Base-by-base conservation (phyloP, 2,329 filamentous ascomycete species). In the Colletotrichum abscissum region DNA sequence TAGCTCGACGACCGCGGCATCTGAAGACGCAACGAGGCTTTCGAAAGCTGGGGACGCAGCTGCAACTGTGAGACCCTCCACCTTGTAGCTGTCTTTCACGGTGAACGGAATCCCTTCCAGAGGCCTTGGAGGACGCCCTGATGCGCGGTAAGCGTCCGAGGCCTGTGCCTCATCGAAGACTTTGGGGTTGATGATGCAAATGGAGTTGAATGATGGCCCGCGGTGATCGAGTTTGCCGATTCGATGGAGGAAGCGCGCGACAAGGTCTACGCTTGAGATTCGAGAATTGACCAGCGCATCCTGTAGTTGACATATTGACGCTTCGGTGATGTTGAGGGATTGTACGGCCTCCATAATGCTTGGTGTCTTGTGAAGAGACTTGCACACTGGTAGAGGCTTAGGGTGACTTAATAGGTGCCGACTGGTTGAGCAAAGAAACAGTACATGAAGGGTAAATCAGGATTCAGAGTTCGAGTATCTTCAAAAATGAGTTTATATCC, bases 31-130 rank as follows among this genome's bases (percentile, higher is more conserved):
- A 2, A 87, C 75, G 0, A 91, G 77, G 8, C 86, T 77, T 38
- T 84, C 76, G 67, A 91, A 88, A 0, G 89, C 89, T 2, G 87
- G 87, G 0, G 88, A 90, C 1, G 88, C 89, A 63, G 84, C 81
- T 0, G 88, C 88, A 2, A 87, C 86, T 0, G 85, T 89, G 82
- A 90, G 85, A 1, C 86, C 87, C 28, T 83, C 82, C 33, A 88
- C 85, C 74, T 87, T 89, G 81, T 87, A 90, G 76, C 84, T 87
- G 76, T 91, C 89, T 77, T 91, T 91, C 75, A 90, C 81, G 0
- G 88, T 89, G 72, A 84, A 90, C 0, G 89, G 88, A 7, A 91
- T 89, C 1, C 89, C 88, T 75, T 91, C 88, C 0, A 91, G 80
- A 26, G 66, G 19, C 2, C 69, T 46, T 1, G 55, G 14, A 0